Evolutionary conservation across 2,329 filamentous ascomycete species (phyloP).

Genomic region (Herpotrichia juniperi): DNA sequence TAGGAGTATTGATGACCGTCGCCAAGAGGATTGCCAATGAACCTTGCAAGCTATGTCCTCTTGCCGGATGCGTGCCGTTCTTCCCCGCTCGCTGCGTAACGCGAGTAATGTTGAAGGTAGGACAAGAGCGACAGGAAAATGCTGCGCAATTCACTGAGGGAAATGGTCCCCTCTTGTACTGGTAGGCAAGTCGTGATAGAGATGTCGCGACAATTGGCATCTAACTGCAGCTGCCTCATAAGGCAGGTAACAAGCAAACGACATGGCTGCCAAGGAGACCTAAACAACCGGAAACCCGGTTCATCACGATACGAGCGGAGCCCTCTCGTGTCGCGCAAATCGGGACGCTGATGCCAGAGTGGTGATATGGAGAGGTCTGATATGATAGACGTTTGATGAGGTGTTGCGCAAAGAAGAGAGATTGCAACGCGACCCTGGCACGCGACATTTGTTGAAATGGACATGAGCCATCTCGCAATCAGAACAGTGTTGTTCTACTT

Average conservation of each 20-base stretch:
- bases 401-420: too few species aligned
- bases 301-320: conserved; percentile 21
- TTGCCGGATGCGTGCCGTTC: conserved; percentile 2
- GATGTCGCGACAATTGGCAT: conserved; percentile 27
- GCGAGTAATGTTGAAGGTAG: conserved; percentile 14
- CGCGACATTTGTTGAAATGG: too few species aligned
- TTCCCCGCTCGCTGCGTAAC: conserved; percentile 9
- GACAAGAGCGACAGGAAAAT: conserved; percentile 8
- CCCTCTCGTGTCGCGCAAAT: neutral
- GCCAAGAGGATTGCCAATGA: neutral
- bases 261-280: conserved; percentile 34
- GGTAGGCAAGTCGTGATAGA: conserved; percentile 12
- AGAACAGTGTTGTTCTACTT: too few species aligned
- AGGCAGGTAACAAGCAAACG: conserved; percentile 40
- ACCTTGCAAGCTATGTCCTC: neutral
- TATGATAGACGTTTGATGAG: too few species aligned
- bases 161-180: conserved; percentile 23
- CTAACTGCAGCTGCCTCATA: conserved; percentile 38
- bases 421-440: too few species aligned
- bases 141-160: neutral
- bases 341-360: neutral
- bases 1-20: neutral
- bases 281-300: conserved; percentile 39
- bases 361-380: too few species aligned
- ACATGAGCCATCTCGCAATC: too few species aligned